Evolutionary conservation across 805 yeast genomes (phyloP).

Genomic region (Pichia insulana): DNA sequence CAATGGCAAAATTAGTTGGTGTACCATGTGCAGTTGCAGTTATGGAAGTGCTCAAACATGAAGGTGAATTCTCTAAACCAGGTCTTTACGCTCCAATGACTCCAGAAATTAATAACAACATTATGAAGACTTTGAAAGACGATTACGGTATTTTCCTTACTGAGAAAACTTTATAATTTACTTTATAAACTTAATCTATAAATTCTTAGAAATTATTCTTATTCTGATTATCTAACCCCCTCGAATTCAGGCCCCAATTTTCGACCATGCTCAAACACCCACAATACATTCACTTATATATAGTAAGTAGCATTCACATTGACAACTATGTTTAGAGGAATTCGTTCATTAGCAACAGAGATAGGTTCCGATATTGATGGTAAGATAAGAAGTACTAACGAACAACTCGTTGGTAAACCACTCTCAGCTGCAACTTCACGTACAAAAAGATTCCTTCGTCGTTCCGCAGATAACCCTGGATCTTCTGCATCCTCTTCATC

Average conservation of each 20-base stretch:
- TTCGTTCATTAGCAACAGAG: constrained; percentile 18
- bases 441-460: constrained; percentile 3
- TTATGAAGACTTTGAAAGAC: constrained; percentile 85
- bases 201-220: too few species aligned
- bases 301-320: too few species aligned
- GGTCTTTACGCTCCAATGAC: constrained; percentile 93
- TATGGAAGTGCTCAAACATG: constrained; percentile 60
- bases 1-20: constrained; percentile 98
- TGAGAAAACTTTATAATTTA: constrained; percentile 73
- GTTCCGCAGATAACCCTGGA: not conserved
- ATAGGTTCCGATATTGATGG: constrained; percentile 2
- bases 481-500: not conserved
- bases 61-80: constrained; percentile 61
- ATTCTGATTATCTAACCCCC: not conserved
- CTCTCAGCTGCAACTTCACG: constrained; percentile 1
- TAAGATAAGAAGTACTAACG: not conserved
- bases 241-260: too few species aligned
- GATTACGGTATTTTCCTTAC: constrained; percentile 79
- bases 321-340: constrained; percentile 14
- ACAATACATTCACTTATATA: too few species aligned
- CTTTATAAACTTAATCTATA: too few species aligned
- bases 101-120: constrained; percentile 82
- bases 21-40: constrained; percentile 97
- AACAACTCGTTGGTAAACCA: constrained; percentile 2
- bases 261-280: too few species aligned